Base-by-base conservation (phyloP, 23 red algal genomes). In the Gracilaria domingensis region DNA sequence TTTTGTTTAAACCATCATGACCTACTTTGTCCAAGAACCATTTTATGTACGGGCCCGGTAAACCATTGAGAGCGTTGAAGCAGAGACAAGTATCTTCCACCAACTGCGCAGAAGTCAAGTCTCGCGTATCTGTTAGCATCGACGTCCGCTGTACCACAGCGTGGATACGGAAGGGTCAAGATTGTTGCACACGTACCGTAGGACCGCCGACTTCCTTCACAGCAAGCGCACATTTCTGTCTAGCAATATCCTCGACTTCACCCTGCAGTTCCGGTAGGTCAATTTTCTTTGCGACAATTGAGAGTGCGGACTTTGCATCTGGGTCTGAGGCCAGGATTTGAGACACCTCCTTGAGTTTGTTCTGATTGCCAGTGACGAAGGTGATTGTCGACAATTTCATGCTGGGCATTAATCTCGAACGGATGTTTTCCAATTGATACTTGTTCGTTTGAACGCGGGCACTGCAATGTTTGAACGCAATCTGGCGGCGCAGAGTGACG, bases 1-100 rank as follows among this genome's bases (percentile, higher is more conserved):
- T 81, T 7, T 66, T 72, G 62, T 93, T 86, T 17, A 98, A 72
- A 23, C 97, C 93, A 34, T 88, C 89, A 18, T 83, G 67, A n/a
- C 97, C 97, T 23, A 98, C 21, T 44, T 93, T 87, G 0, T 94
- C 85, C 35, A 98, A 67, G 83, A 98, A 98, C 55, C 82, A 91
- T 48, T 98, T 98, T 58, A 98, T 93, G 60, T 98, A 98, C 20
- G 97, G 93, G 25, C 97, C 97, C 0, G 97, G 97, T 30, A 98
- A 82, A 39, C 97, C 97, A 32, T 89, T 70, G 36, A 96, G 84
- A 29, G 97, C 97, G 50, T 84, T 84, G 64, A 94, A 98, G 45
- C 93, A 96, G 37, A 98, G 79, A 56, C 82, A 57, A 0, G 97
- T 98, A 80, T 98, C 97, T 64, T 98, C 97, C 5, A 96, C 94